phyloP scores from a whole-genome alignment of 345 rosid species.

The Lepidium sativum region DNA sequence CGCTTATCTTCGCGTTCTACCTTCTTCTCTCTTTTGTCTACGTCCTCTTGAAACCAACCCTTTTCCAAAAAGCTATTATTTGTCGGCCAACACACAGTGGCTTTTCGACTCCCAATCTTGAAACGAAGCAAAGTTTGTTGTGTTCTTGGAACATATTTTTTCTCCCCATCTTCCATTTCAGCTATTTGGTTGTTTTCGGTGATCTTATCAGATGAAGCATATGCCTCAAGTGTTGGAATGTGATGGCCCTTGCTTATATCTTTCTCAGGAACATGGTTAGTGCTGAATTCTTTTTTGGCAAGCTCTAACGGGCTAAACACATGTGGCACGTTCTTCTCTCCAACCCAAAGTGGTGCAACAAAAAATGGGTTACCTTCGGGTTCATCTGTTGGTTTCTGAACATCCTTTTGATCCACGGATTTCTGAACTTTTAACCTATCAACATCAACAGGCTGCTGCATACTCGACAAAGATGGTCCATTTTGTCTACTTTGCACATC shows the following conservation, averaged over 20 bases:
- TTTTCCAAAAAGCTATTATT: constrained; percentile 27
- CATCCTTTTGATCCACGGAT: constrained; percentile 27
- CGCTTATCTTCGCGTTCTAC: constrained; percentile 32
- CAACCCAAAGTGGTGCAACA: constrained; percentile 52
- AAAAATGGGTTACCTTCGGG: constrained; percentile 60
- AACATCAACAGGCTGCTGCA: constrained; percentile 34
- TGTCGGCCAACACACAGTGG: constrained; percentile 15
- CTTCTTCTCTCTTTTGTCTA: constrained; percentile 34
- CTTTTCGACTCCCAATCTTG: constrained; percentile 48
- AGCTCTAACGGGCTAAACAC: constrained; percentile 40
- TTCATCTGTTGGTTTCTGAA: constrained; percentile 28
- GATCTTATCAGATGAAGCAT: constrained; percentile 44
- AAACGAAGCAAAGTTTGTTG: constrained; percentile 50
- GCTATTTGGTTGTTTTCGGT: constrained; percentile 27
- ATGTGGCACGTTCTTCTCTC: constrained; percentile 52
- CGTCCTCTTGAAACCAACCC: constrained; percentile 44
- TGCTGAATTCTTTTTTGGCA: constrained; percentile 27
- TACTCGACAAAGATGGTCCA: constrained; percentile 32
- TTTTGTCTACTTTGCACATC: constrained; percentile 24
- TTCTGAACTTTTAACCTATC: constrained; percentile 43
- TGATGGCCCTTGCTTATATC: constrained; percentile 20
- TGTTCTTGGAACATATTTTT: constrained; percentile 28
- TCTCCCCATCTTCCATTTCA: constrained; percentile 31
- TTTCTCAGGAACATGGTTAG: constrained; percentile 28
- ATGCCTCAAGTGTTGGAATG: constrained; percentile 39